phyloP scores from a whole-genome alignment of 371 early-diverging fungal genomes.

The Zychaea mexicana region DNA sequence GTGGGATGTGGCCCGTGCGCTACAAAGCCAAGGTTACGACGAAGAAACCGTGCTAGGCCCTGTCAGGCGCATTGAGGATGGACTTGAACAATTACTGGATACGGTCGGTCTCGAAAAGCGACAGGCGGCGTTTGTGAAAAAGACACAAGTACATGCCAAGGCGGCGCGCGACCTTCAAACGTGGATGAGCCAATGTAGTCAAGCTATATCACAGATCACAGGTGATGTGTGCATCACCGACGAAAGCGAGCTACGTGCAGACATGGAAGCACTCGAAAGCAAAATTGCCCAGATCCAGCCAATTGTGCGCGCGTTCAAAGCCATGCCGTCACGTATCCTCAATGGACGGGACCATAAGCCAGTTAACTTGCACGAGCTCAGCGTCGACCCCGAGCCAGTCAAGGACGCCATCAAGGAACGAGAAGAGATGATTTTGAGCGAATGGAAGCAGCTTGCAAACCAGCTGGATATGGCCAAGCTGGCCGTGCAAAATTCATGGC shows the following conservation, averaged over 20 bases:
- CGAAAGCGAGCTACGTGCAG: slow-evolving; percentile 39
- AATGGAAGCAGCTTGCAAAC: slow-evolving; percentile 38
- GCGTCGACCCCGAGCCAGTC: slow-evolving; percentile 25
- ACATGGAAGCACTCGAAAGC: slow-evolving; percentile 37
- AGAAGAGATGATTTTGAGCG: slow-evolving; percentile 30
- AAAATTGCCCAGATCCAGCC: slow-evolving; percentile 38
- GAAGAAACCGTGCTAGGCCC: slow-evolving; percentile 26
- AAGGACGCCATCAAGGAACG: slow-evolving; percentile 26
- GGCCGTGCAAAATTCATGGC: slow-evolving; percentile 30
- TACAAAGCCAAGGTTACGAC: slow-evolving; percentile 22
- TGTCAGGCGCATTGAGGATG: slow-evolving; percentile 22
- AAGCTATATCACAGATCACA: slow-evolving; percentile 36
- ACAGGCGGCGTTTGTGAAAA: slow-evolving; percentile 44
- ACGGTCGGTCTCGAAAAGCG: slow-evolving; percentile 31
- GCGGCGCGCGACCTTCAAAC: slow-evolving; percentile 39
- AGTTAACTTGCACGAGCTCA: slow-evolving; percentile 24
- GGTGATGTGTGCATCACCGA: slow-evolving; percentile 43
- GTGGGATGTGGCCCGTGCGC: slow-evolving; percentile 23
- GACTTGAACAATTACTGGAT: slow-evolving; percentile 26
- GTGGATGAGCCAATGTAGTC: slow-evolving; percentile 47
- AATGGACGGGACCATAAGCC: slow-evolving; percentile 27
- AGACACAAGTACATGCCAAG: slow-evolving; percentile 44
- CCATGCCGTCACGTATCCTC: slow-evolving; percentile 35
- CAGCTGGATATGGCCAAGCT: slow-evolving; percentile 25
- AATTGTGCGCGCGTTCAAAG: slow-evolving; percentile 42